Evolutionary conservation across 495 filamentous ascomycete genomes (phyloP).

Genomic region (Hypoxylon lienhwacheense): DNA sequence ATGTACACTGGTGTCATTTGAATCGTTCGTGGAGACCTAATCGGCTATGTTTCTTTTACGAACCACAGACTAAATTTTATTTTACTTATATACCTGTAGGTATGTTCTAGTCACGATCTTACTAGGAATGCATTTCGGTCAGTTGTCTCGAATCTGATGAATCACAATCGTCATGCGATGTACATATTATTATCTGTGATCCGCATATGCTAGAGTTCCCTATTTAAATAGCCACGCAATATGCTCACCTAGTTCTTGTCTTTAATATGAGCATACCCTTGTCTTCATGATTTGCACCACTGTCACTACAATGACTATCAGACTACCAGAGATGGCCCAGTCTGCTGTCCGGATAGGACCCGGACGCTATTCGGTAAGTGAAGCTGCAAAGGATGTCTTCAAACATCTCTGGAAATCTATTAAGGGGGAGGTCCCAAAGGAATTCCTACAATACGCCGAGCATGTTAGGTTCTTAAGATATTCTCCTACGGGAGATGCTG

Average conservation of each 20-base stretch:
- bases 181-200: constrained; percentile 22
- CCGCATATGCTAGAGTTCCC: constrained; percentile 7
- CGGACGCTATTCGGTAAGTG: constrained; percentile 25
- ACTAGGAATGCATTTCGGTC: too few relatives aligned
- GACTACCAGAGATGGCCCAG: constrained; percentile 3
- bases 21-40: constrained; percentile 2
- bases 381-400: constrained; percentile 38
- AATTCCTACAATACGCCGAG: constrained; percentile 32
- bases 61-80: constrained; percentile 2
- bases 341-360: constrained; percentile 2
- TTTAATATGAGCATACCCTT: constrained; percentile 3
- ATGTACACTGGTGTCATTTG: constrained; percentile 11
- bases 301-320: constrained; percentile 25
- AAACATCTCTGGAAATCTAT: constrained; percentile 29
- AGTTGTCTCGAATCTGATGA: constrained; percentile 24
- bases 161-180: constrained; percentile 21
- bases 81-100: constrained; percentile 16
- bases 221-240: constrained; percentile 23
- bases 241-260: constrained; percentile 12
- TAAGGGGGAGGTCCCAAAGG: constrained; percentile 36
- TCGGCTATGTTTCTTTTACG: constrained; percentile 5
- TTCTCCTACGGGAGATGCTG: constrained; percentile 37
- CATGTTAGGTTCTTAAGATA: constrained; percentile 38
- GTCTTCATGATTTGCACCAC: constrained; percentile 1
- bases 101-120: too few relatives aligned